phyloP scores from a whole-genome alignment of 2,329 filamentous ascomycete genomes.

The Aspergillus transmontanensis region DNA sequence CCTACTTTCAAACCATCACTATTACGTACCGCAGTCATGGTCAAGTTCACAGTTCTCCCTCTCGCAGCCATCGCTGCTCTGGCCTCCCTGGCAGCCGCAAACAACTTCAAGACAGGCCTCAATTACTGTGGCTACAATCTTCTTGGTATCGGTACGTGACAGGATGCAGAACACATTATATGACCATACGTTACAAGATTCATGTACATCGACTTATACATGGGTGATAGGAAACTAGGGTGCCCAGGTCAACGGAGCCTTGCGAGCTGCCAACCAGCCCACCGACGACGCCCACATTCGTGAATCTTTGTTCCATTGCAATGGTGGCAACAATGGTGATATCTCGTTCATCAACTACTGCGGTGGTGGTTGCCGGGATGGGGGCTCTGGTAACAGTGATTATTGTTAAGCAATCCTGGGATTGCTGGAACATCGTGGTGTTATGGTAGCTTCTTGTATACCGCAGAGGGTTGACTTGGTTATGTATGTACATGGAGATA shows the following conservation, averaged over 20 bases:
- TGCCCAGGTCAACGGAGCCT: constrained; percentile 9
- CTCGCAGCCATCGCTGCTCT: constrained; percentile 3
- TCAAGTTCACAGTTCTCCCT: constrained; percentile 4
- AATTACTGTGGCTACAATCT: constrained; percentile 15
- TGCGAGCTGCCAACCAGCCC: constrained; percentile 2
- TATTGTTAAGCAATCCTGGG: background rate
- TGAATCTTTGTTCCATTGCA: constrained; percentile 11
- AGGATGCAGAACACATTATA: too few relatives aligned
- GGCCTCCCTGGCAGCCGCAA: constrained; percentile 7
- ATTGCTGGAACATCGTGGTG: too few relatives aligned
- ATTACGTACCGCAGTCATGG: background rate
- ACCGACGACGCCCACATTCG: constrained; percentile 7
- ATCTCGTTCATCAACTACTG: constrained; percentile 11
- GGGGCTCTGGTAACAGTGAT: constrained; percentile 9
- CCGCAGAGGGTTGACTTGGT: too few relatives aligned
- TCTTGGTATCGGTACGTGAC: constrained; percentile 8
- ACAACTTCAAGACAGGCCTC: constrained; percentile 12
- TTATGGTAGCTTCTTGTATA: too few relatives aligned
- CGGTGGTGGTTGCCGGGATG: constrained; percentile 9
- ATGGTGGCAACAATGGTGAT: constrained; percentile 3
- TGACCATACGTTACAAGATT: background rate
- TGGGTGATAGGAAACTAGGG: constrained; percentile 7
- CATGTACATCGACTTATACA: background rate
- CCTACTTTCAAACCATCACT: background rate
- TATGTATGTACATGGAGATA: too few relatives aligned